Percentiles rank a stretch among this genome's conserved stretches.
Conservation (phyloP, 1,284 basidiomycete genomes). For the Waitea zeae region DNA sequence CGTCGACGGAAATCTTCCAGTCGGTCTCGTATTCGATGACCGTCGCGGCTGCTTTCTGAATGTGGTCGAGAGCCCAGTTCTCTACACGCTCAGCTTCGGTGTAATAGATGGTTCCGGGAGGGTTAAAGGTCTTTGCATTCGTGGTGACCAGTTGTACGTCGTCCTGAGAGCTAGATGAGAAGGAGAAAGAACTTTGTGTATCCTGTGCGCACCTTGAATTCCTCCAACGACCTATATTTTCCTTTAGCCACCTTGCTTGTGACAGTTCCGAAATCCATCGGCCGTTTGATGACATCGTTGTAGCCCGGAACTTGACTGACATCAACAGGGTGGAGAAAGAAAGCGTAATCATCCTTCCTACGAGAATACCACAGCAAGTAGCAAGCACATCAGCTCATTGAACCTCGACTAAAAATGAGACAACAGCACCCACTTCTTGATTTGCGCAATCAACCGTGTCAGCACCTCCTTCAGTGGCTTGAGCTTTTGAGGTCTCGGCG, state of each 20-base stretch:
- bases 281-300: slow-evolving; percentile 43
- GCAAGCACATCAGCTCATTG: no score
- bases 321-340: slow-evolving; percentile 64
- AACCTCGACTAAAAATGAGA: no score
- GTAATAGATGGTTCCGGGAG: slow-evolving; percentile 51
- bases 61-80: slow-evolving; percentile 50
- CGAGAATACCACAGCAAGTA: slow-evolving; percentile 6
- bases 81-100: slow-evolving; percentile 56
- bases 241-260: slow-evolving; percentile 42
- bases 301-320: slow-evolving; percentile 50
- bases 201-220: slow-evolving; percentile 35
- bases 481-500: slow-evolving; percentile 40
- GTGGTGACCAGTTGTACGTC: slow-evolving; percentile 55
- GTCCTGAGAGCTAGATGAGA: slow-evolving; percentile 18
- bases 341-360: slow-evolving; percentile 77
- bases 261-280: slow-evolving; percentile 80
- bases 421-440: slow-evolving; percentile 46
- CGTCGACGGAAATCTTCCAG: slow-evolving; percentile 69
- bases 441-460: slow-evolving; percentile 41
- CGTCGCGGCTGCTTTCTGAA: slow-evolving; percentile 43
- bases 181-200: not conserved
- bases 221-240: slow-evolving; percentile 56
- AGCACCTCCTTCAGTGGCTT: slow-evolving; percentile 65
- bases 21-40: slow-evolving; percentile 69
- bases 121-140: slow-evolving; percentile 63